Evolutionary conservation across 78 protist species (phyloP).

Genomic region (Paulinella micropora): DNA sequence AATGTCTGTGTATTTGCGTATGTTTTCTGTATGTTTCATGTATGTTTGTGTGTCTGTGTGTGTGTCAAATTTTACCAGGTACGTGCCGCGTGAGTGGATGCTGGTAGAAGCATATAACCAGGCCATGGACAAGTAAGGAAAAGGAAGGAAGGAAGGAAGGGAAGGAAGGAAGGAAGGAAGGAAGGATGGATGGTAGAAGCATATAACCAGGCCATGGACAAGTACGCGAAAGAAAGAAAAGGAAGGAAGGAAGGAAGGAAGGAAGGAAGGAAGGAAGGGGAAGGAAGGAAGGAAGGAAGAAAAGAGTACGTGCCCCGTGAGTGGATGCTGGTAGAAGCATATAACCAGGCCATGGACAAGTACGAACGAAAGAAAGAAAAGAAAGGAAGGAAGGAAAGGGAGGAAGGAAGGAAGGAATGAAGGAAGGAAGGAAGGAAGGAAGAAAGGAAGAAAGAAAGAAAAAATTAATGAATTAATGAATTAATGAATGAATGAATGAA

Average conservation of each 20-base stretch:
- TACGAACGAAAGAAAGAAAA: constrained; percentile 9
- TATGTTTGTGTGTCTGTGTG: too few relatives aligned
- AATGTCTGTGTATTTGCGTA: too few relatives aligned
- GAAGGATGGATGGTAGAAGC: constrained; percentile 23
- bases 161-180: too few relatives aligned
- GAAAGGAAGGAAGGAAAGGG: neutral
- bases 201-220: neutral
- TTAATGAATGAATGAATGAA: too few relatives aligned
- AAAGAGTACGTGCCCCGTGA: constrained; percentile 27
- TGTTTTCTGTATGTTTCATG: too few relatives aligned
- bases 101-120: constrained; percentile 1
- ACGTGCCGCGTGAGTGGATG: constrained; percentile 33
- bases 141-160: too few relatives aligned
- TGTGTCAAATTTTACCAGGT: constrained; percentile 7
- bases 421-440: neutral
- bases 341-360: neutral
- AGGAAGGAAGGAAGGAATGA: constrained; percentile 28
- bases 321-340: constrained; percentile 33
- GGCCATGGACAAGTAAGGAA: too few relatives aligned
- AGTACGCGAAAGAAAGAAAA: too few relatives aligned
- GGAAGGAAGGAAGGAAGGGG: constrained; percentile 29
- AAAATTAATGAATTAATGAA: too few relatives aligned
- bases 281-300: neutral
- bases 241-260: too few relatives aligned
- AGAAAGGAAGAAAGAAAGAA: too few relatives aligned